phyloP scores from a whole-genome alignment of 1,284 basidiomycete species.

The Chondrostereum purpureum region DNA sequence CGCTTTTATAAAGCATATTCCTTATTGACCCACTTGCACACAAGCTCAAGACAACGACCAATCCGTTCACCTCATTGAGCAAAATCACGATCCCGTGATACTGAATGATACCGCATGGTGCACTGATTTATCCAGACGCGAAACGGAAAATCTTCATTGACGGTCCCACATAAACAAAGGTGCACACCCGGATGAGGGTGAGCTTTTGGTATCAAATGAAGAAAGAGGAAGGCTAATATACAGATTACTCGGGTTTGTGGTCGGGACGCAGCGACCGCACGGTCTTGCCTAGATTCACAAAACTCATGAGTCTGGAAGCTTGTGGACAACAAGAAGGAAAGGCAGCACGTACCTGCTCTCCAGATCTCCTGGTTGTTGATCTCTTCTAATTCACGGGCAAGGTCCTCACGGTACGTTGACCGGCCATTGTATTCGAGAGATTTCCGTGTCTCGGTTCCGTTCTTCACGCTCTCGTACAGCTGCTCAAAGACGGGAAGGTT shows the following conservation, averaged over 20 bases:
- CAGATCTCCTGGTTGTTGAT: slow-evolving; percentile 99
- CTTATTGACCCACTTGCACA: too few species aligned
- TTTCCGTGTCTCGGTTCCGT: slow-evolving; percentile 96
- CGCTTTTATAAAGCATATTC: too few species aligned
- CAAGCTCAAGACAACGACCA: too few species aligned
- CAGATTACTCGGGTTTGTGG: slow-evolving; percentile 51
- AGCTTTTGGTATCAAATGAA: slow-evolving; percentile 1
- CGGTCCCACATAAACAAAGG: not conserved
- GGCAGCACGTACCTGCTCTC: slow-evolving; percentile 68
- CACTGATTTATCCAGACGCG: too few species aligned
- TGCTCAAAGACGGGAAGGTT: slow-evolving; percentile 92
- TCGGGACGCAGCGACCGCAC: slow-evolving; percentile 77
- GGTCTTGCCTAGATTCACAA: slow-evolving; percentile 47
- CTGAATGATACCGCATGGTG: too few species aligned
- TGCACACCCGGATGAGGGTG: not conserved
- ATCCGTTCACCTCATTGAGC: too few species aligned
- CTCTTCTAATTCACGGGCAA: slow-evolving; percentile 90
- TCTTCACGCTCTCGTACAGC: slow-evolving; percentile 90
- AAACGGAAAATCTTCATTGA: too few species aligned
- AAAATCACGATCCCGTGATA: too few species aligned
- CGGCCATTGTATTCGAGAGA: slow-evolving; percentile 95
- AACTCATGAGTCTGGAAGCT: not conserved
- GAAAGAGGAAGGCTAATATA: slow-evolving; percentile 8
- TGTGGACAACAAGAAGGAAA: not conserved
- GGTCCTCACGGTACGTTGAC: slow-evolving; percentile 89